A percentile compares a stretch with the other conserved stretches of the same genome.
Evolutionary conservation across 164 flowering plant genomes (phyloP).

Genomic region (Stephania cephalantha): DNA sequence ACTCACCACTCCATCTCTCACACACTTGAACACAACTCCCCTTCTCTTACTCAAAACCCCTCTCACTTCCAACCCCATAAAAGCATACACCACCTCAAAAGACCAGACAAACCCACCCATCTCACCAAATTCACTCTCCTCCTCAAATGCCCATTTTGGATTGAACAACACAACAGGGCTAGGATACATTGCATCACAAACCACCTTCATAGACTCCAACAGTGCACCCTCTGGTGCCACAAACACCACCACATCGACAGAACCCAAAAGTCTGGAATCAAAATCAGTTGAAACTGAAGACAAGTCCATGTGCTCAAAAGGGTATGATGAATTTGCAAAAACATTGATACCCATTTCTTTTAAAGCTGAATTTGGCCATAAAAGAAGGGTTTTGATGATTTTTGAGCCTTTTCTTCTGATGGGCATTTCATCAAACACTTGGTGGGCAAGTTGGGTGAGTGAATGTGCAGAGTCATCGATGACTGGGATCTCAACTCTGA

Average conservation of each 20-base stretch:
- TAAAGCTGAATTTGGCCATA: constrained; percentile 50
- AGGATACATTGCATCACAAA: constrained; percentile 41
- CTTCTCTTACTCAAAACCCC: constrained; percentile 68
- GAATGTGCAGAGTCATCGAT: constrained; percentile 58
- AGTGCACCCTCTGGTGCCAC: constrained; percentile 51
- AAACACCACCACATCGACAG: constrained; percentile 59
- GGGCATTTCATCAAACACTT: constrained; percentile 48
- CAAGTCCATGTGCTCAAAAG: constrained; percentile 34
- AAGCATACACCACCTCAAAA: constrained; percentile 78
- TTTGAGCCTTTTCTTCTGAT: constrained; percentile 47
- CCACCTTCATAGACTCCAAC: constrained; percentile 31
- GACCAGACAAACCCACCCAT: constrained; percentile 53
- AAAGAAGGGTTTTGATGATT: constrained; percentile 29
- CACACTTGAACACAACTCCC: constrained; percentile 62
- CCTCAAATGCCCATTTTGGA: constrained; percentile 70
- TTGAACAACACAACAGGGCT: constrained; percentile 75
- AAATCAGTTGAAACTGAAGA: constrained; percentile 22
- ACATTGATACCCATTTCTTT: constrained; percentile 33
- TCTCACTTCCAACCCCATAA: constrained; percentile 71
- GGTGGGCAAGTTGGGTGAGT: constrained; percentile 45
- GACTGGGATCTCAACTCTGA: constrained; percentile 77
- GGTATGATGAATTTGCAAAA: constrained; percentile 17
- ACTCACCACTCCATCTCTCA: constrained; percentile 52
- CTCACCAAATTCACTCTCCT: constrained; percentile 49
- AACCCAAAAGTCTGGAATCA: constrained; percentile 27